Percentiles rank a stretch among this genome's conserved stretches.
phyloP scores from a whole-genome alignment of 495 filamentous ascomycete genomes.

The Aspergillus mulundensis region DNA sequence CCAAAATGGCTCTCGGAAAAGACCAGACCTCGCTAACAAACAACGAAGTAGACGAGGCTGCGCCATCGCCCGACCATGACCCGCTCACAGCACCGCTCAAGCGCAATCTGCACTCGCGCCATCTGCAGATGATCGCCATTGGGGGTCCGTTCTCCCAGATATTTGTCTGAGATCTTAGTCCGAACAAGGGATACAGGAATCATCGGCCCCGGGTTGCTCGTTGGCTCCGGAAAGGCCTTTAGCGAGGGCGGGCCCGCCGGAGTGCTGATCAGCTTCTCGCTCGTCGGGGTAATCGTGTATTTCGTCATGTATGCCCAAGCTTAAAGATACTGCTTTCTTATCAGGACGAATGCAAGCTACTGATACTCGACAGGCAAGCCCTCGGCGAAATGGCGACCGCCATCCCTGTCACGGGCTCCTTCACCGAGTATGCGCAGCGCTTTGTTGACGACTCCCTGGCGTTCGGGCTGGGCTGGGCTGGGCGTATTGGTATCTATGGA shows the following conservation, averaged over 20 bases:
- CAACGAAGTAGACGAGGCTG: slow-evolving; percentile 9
- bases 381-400: slow-evolving; percentile 56
- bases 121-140: slow-evolving; percentile 69
- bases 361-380: slow-evolving; percentile 33
- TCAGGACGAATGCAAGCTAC: neutral
- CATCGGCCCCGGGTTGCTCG: slow-evolving; percentile 44
- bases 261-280: slow-evolving; percentile 59
- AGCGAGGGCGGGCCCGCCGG: slow-evolving; percentile 58
- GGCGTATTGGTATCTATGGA: slow-evolving; percentile 59
- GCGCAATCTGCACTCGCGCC: slow-evolving; percentile 59
- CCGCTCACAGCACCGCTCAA: slow-evolving; percentile 30
- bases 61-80: slow-evolving; percentile 11
- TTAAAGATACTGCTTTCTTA: no score
- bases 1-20: slow-evolving; percentile 2
- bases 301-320: slow-evolving; percentile 52
- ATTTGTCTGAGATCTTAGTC: no score
- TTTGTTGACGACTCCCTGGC: slow-evolving; percentile 51
- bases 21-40: slow-evolving; percentile 10
- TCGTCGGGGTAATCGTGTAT: slow-evolving; percentile 60
- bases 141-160: slow-evolving; percentile 32
- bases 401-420: slow-evolving; percentile 51
- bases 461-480: slow-evolving; percentile 54
- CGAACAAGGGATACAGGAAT: slow-evolving; percentile 24
- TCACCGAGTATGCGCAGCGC: slow-evolving; percentile 54
- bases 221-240: slow-evolving; percentile 59